Conservation (phyloP, 2,329 filamentous ascomycete genomes). For the Aspergillus pseudoviridinutans region DNA sequence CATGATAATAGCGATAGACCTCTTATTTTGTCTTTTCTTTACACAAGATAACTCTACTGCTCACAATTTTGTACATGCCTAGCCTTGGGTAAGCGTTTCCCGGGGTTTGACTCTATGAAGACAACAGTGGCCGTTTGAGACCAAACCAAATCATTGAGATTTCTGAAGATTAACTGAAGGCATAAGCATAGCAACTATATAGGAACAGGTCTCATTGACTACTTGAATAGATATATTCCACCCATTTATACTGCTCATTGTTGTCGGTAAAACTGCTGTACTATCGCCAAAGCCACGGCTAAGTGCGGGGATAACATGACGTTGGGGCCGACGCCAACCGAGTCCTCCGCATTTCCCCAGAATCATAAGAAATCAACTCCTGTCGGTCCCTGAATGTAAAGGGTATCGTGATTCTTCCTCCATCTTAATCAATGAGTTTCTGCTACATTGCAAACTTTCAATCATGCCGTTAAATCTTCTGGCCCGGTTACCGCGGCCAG, state of each 20-base stretch:
- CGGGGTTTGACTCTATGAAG: too few relatives aligned
- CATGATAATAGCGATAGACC: neutral
- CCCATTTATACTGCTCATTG: neutral
- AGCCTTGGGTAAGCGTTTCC: neutral
- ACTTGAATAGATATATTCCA: neutral
- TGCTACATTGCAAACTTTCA: neutral
- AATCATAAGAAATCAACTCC: neutral
- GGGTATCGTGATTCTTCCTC: slow-evolving; percentile 2
- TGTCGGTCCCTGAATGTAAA: neutral
- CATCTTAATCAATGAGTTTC: slow-evolving; percentile 1
- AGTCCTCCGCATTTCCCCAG: slow-evolving; percentile 14
- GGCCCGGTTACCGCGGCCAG: slow-evolving; percentile 5
- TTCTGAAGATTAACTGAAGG: too few relatives aligned
- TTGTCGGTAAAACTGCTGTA: neutral
- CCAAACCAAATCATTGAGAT: neutral
- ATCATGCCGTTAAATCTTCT: slow-evolving; percentile 9
- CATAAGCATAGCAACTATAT: neutral
- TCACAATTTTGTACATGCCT: neutral
- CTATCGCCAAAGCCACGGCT: neutral
- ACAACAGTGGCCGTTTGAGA: neutral
- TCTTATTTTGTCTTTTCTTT: neutral
- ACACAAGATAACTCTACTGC: too few relatives aligned
- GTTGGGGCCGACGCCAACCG: slow-evolving; percentile 27
- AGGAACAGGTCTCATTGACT: neutral
- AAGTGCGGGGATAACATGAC: slow-evolving; percentile 1